These are phyloP conservation scores for Conringia planisiliqua DNA, from an alignment of 345 rosid genomes.

Conservation along the genomic window DNA sequence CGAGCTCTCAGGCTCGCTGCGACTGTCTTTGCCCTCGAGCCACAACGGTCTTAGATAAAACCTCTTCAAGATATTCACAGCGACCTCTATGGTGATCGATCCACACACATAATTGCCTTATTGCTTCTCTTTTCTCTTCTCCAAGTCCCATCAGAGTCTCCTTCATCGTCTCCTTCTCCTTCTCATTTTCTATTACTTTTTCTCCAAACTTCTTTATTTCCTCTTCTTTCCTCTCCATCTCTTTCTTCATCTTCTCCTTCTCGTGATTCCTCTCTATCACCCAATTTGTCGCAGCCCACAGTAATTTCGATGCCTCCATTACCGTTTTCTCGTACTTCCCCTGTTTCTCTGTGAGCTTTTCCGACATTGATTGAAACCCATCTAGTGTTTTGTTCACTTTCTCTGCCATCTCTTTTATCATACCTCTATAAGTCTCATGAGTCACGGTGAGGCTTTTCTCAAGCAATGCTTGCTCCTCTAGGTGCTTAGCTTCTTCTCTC, in stretches of 20 bases:
- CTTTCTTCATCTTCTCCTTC: slow-evolving; percentile 36
- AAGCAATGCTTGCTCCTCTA: slow-evolving; percentile 56
- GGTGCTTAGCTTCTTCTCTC: slow-evolving; percentile 57
- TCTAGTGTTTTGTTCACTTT: slow-evolving; percentile 38
- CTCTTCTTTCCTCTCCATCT: slow-evolving; percentile 27
- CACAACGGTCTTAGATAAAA: slow-evolving; percentile 24
- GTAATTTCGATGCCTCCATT: slow-evolving; percentile 38
- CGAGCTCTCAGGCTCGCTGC: slow-evolving; percentile 15
- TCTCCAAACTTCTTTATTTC: slow-evolving; percentile 43
- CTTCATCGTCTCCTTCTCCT: slow-evolving; percentile 49
- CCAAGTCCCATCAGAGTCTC: slow-evolving; percentile 49
- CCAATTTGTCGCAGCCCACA: slow-evolving; percentile 54
- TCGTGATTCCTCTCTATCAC: slow-evolving; percentile 41
- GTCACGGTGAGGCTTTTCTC: slow-evolving; percentile 52
- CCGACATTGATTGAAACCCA: slow-evolving; percentile 43
- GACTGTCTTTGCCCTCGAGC: slow-evolving; percentile 28
- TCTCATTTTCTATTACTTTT: slow-evolving; percentile 45
- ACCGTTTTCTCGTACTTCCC: slow-evolving; percentile 40
- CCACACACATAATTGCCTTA: slow-evolving; percentile 81
- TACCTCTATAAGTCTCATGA: slow-evolving; percentile 40
- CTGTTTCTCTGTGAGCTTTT: slow-evolving; percentile 41
- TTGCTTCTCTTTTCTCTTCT: slow-evolving; percentile 85
- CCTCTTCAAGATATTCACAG: slow-evolving; percentile 49
- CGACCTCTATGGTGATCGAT: slow-evolving; percentile 76
- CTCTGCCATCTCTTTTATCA: slow-evolving; percentile 49